Base-by-base conservation (phyloP, 805 yeast genomes). In the Suhomyces xylopsoci region DNA sequence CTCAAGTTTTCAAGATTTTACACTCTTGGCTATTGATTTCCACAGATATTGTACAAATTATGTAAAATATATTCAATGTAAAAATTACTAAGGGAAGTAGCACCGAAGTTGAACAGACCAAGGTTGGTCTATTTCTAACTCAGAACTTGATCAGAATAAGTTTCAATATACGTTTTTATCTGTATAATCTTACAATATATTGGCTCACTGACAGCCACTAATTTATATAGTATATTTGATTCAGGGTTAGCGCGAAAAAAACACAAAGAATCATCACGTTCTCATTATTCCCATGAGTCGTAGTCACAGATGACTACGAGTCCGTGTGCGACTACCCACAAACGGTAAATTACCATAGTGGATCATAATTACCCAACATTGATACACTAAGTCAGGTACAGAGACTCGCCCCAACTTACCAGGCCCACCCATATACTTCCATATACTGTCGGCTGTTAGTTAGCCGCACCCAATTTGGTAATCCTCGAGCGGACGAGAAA, bases 401-500 rank as follows among this genome's bases (percentile, higher is more conserved):
- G 15, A 32, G 36, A 9, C 3, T 14, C 9, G 9, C 17, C 36
- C 17, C 15, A 14, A 32, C 42, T 8, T 22, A 38, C 14, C 42
- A 8, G 8, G 3, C 6, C 19, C 42, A 38, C 24, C 14, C 22
- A 38, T 17, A 17, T 17, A 17, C 14, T 17, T 5, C 22, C 22
- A 38, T 17, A 17, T 17, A 17, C 14, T 17, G 1, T 38, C 22
- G 4, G 14, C 17, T 6, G 17, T 32, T 28, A 32, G 36, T 32
- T n/a, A 19, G 42, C 5, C 42, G 42, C 42, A 17, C 36, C 36
- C 17, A n/a, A n/a, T 32, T 28, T 10, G 6, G 36, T n/a, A n/a
- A 32, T 32, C 12, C 42, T 38, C 24, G 22, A 38, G 17, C 22
- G 24, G 17, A 51, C 45, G 38, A 51, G 44, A 47, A 38, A 26